These are phyloP conservation scores for Aegilops umbellulata DNA, from an alignment of 176 grass and related monocot species.

Conservation along the genomic window DNA sequence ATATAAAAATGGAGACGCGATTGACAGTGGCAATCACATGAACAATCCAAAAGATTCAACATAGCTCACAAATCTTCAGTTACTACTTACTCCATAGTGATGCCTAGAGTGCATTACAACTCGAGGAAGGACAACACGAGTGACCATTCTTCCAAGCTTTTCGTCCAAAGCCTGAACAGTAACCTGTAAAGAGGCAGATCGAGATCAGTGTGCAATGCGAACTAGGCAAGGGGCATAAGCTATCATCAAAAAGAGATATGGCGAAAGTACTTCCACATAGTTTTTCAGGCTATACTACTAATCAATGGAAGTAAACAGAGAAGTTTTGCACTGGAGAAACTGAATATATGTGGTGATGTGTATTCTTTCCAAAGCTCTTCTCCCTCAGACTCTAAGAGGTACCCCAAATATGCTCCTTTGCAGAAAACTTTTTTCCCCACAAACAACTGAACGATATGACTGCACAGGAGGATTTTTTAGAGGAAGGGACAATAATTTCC, in stretches of 20 bases:
- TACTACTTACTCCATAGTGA: conserved; percentile 89
- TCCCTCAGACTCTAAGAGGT: not conserved
- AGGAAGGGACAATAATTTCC: not conserved
- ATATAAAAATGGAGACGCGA: conserved; percentile 15
- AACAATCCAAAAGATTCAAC: not conserved
- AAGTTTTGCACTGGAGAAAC: conserved; percentile 2
- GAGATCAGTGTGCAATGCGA: not conserved
- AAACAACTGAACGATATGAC: not conserved
- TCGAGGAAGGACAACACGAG: conserved; percentile 81
- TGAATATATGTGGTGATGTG: not conserved
- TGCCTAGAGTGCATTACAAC: conserved; percentile 99
- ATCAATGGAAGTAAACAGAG: not conserved
- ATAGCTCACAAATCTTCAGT: conserved; percentile 21
- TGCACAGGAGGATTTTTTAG: not conserved
- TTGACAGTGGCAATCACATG: not conserved
- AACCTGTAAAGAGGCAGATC: conserved; percentile 49
- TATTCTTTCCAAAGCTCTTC: conserved; percentile 8
- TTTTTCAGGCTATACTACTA: not conserved
- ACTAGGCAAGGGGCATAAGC: not conserved
- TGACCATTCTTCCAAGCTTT: conserved; percentile 93
- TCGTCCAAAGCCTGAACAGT: conserved; percentile 85
- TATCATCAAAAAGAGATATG: not conserved
- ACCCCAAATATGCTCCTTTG: not conserved
- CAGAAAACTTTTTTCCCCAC: not conserved
- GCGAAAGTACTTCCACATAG: not conserved